Percentiles rank a stretch among this genome's conserved stretches.
These are phyloP conservation scores for Rhodotorula diobovata DNA, from an alignment of 768 basidiomycete species.

Conservation along the genomic window DNA sequence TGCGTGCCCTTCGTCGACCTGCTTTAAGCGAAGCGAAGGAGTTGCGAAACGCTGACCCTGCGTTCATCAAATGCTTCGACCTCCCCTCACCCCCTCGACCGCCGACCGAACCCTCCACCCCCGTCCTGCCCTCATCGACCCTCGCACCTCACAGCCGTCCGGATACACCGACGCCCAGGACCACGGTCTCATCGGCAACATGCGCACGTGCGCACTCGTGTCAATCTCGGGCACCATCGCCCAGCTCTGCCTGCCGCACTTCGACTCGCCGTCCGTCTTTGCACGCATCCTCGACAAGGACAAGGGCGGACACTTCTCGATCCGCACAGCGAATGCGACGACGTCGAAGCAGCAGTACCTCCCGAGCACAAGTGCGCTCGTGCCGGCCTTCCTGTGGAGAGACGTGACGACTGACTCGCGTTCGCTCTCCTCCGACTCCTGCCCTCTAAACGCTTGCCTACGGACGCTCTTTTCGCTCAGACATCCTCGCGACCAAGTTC, in stretches of 20 bases:
- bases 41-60: neutral
- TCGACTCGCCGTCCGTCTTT: constrained; percentile 37
- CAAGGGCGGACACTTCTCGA: constrained; percentile 42
- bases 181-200: constrained; percentile 35
- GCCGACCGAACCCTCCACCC: no score
- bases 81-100: neutral
- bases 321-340: constrained; percentile 27
- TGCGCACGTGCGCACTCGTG: constrained; percentile 30
- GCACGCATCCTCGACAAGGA: constrained; percentile 43
- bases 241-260: constrained; percentile 37
- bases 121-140: no score
- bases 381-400: no score
- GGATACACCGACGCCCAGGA: constrained; percentile 11
- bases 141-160: neutral
- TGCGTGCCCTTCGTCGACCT: neutral
- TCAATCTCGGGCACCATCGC: constrained; percentile 37
- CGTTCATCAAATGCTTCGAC: neutral
- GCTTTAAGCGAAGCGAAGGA: no score
- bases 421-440: no score
- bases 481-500: constrained; percentile 42
- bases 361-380: neutral
- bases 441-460: no score
- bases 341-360: constrained; percentile 41
- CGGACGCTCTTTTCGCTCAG: no score
- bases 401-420: no score